Percentiles rank a stretch among this genome's conserved stretches.
These are phyloP conservation scores for Cucurbita moschata DNA, from an alignment of 306 rosid genomes.

Conservation along the genomic window DNA sequence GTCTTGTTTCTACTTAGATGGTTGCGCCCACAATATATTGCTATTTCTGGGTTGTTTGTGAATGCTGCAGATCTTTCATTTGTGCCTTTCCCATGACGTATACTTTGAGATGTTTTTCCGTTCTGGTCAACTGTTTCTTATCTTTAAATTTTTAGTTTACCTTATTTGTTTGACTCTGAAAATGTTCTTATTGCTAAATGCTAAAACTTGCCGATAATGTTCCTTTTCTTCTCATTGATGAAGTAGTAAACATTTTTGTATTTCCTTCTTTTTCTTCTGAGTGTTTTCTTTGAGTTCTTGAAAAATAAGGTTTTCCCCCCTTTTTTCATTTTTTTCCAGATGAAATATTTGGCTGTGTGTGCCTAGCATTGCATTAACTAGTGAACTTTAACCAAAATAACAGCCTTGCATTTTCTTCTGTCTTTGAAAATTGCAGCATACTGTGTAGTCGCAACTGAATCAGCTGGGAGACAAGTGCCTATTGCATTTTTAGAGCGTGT, in stretches of 20 bases:
- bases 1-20: neutral
- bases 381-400: neutral
- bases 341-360: neutral
- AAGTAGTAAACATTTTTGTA: no score
- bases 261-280: neutral
- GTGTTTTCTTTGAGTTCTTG: neutral
- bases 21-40: neutral
- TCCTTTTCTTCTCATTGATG: no score
- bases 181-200: no score
- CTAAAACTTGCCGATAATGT: neutral
- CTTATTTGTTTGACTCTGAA: neutral
- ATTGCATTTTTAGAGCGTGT: conserved; percentile 82
- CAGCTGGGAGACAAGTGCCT: conserved; percentile 85
- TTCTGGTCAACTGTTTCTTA: neutral
- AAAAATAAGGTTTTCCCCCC: neutral
- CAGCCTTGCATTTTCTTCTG: neutral
- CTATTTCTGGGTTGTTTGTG: neutral
- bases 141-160: neutral
- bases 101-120: neutral
- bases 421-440: conserved; percentile 43
- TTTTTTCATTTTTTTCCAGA: neutral
- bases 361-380: neutral
- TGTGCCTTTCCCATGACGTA: neutral
- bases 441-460: conserved; percentile 80
- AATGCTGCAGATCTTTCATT: neutral